Conservation (phyloP, 768 basidiomycete species). For the Auriscalpium orientale region DNA sequence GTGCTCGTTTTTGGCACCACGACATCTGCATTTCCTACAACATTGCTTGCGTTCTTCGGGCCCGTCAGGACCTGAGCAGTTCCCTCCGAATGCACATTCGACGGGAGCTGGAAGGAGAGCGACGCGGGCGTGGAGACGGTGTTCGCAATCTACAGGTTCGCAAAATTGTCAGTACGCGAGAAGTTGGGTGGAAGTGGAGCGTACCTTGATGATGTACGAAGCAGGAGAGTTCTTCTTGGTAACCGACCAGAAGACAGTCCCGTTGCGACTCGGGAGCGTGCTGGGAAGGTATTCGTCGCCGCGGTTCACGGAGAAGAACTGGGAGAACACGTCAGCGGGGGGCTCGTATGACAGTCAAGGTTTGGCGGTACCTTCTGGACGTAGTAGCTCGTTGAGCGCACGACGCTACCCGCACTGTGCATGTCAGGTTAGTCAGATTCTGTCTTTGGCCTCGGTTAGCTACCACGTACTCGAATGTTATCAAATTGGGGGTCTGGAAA, state of each 20-base stretch:
- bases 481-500: slow-evolving; percentile 45
- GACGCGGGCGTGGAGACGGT: slow-evolving; percentile 32
- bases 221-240: slow-evolving; percentile 26
- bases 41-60: slow-evolving; percentile 43
- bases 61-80: slow-evolving; percentile 46
- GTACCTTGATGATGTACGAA: slow-evolving; percentile 53
- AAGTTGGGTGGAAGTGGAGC: no score
- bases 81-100: slow-evolving; percentile 38
- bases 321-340: neutral
- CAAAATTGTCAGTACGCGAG: no score
- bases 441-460: no score
- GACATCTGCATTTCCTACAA: slow-evolving; percentile 39
- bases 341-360: neutral
- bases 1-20: slow-evolving; percentile 39
- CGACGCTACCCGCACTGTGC: slow-evolving; percentile 42
- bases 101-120: slow-evolving; percentile 49
- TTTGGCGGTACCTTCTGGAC: slow-evolving; percentile 42
- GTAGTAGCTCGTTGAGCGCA: slow-evolving; percentile 56
- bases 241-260: slow-evolving; percentile 59
- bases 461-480: slow-evolving; percentile 49
- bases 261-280: slow-evolving; percentile 40
- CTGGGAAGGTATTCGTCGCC: slow-evolving; percentile 60
- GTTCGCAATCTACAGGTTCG: slow-evolving; percentile 41
- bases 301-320: slow-evolving; percentile 60
- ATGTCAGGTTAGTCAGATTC: neutral